Percentiles rank a stretch among this genome's conserved stretches.
Conservation (phyloP, 1,139 yeast species). For the Arxiozyma slooffiae region DNA sequence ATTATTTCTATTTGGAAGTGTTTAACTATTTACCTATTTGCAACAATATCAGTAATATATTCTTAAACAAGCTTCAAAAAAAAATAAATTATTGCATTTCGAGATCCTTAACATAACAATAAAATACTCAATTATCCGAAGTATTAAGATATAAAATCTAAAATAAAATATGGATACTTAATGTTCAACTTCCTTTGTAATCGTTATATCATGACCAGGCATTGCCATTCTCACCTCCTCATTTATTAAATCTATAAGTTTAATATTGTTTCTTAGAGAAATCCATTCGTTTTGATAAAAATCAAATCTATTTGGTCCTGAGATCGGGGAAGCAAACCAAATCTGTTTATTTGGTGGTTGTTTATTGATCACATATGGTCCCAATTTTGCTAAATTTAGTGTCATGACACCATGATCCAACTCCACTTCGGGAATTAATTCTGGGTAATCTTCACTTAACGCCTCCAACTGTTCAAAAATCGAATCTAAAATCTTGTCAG, state of each 20-base stretch:
- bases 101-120: no score
- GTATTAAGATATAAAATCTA: no score
- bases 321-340: slow-evolving; percentile 83
- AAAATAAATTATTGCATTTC: no score
- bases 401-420: slow-evolving; percentile 76
- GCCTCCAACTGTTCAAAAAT: slow-evolving; percentile 56
- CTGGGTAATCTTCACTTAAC: slow-evolving; percentile 48
- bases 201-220: slow-evolving; percentile 1
- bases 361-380: slow-evolving; percentile 80
- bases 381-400: slow-evolving; percentile 52
- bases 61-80: no score
- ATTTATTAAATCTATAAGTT: slow-evolving; percentile 40
- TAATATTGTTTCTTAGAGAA: slow-evolving; percentile 47
- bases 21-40: no score
- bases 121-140: no score
- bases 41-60: no score
- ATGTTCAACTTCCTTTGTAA: not conserved
- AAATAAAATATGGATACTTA: not conserved
- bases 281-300: slow-evolving; percentile 50
- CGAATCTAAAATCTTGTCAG: slow-evolving; percentile 56
- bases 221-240: slow-evolving; percentile 35
- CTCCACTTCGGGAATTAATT: slow-evolving; percentile 57
- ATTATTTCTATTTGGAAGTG: no score
- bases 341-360: slow-evolving; percentile 92
- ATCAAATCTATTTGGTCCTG: slow-evolving; percentile 82